phyloP scores from a whole-genome alignment of 2,329 filamentous ascomycete species.

The Claviceps sp. region DNA sequence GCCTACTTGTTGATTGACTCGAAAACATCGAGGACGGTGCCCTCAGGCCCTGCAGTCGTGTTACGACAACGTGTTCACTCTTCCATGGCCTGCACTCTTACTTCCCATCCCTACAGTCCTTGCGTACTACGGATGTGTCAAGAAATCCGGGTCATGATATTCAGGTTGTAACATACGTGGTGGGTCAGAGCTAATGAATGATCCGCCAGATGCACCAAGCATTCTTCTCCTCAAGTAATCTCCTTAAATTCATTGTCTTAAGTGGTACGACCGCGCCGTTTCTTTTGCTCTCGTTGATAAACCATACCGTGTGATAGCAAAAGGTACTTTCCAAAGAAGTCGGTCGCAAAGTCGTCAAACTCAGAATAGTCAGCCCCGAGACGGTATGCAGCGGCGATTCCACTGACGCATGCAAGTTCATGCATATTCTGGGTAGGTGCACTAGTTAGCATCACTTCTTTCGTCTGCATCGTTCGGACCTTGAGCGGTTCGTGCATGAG shows the following conservation, averaged over 20 bases:
- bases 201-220: too few species aligned
- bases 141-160: too few species aligned
- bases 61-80: too few species aligned
- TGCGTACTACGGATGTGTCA: background rate
- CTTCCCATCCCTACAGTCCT: background rate
- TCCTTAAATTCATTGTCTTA: background rate
- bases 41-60: too few species aligned
- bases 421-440: conserved; percentile 42
- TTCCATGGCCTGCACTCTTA: background rate
- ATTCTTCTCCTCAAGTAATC: too few species aligned
- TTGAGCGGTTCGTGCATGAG: background rate
- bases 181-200: background rate
- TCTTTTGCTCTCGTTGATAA: conserved; percentile 22
- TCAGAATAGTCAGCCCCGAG: conserved; percentile 51
- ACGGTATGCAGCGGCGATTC: conserved; percentile 57
- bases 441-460: background rate
- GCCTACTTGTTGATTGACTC: background rate
- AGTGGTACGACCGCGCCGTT: conserved; percentile 9
- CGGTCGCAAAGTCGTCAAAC: conserved; percentile 39
- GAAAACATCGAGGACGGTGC: background rate
- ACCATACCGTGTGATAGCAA: conserved; percentile 29
- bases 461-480: background rate
- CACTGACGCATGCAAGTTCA: conserved; percentile 56
- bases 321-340: conserved; percentile 34
- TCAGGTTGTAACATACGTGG: background rate